Evolutionary conservation across 2,329 filamentous ascomycete genomes (phyloP).

Genomic region (Rosellinia necatrix): DNA sequence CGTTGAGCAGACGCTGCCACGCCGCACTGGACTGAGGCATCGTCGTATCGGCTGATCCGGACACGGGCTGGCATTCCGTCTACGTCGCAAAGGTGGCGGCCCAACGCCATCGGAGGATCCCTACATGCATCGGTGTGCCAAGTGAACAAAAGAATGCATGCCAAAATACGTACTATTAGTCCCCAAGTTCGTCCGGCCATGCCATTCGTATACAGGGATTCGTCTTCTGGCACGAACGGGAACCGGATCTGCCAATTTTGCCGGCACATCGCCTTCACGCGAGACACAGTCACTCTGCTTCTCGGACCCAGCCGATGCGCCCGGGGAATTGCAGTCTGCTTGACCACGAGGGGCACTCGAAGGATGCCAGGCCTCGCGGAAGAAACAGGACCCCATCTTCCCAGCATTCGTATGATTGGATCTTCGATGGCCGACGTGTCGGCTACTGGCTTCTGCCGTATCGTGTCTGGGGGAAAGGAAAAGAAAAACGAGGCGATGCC

Average conservation of each 20-base stretch:
- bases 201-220: neutral
- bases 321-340: neutral
- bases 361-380: neutral
- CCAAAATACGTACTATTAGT: neutral
- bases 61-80: neutral
- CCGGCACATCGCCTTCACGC: neutral
- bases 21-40: neutral
- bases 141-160: neutral
- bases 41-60: neutral
- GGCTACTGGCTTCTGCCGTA: neutral
- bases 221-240: neutral
- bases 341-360: neutral
- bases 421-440: slow-evolving; percentile 15
- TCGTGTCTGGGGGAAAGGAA: too few relatives aligned
- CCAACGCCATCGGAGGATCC: neutral
- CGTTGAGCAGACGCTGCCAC: neutral
- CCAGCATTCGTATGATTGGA: slow-evolving; percentile 12
- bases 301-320: neutral
- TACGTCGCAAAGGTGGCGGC: neutral
- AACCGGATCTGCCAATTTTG: neutral
- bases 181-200: neutral
- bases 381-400: neutral
- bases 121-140: neutral
- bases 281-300: neutral
- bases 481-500: neutral